Percentiles rank a stretch among this genome's conserved stretches.
These are phyloP conservation scores for Ogataea trehalophila DNA, from an alignment of 805 yeast species.

Conservation along the genomic window DNA sequence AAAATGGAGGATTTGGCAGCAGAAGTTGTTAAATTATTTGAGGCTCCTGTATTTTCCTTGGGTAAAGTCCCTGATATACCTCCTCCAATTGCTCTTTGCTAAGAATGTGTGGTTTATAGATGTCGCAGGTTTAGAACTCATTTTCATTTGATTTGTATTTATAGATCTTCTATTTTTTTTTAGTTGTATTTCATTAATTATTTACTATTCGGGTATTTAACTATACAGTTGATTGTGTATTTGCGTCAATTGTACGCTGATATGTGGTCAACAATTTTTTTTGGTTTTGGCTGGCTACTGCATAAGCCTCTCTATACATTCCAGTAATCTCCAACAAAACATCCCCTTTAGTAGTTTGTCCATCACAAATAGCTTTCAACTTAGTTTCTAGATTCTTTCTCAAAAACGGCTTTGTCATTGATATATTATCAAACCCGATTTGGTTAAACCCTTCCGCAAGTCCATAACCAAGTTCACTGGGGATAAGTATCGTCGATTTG, in stretches of 20 bases:
- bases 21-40: conserved; percentile 42
- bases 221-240: not conserved
- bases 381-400: conserved; percentile 70
- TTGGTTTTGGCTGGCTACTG: conserved; percentile 39
- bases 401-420: conserved; percentile 84
- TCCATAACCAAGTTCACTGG: conserved; percentile 81
- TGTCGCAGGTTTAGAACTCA: too few relatives aligned
- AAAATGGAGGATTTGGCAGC: conserved; percentile 38
- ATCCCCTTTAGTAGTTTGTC: conserved; percentile 44
- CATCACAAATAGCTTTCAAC: conserved; percentile 64
- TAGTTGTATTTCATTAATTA: not conserved
- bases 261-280: conserved; percentile 34
- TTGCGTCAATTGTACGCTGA: conserved; percentile 11
- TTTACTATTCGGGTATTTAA: not conserved
- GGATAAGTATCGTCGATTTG: conserved; percentile 49
- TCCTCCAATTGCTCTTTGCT: conserved; percentile 54
- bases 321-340: conserved; percentile 53
- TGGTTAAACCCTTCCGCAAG: conserved; percentile 83
- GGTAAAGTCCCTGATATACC: conserved; percentile 70
- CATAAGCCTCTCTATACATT: conserved; percentile 60
- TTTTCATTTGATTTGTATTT: not conserved
- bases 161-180: not conserved
- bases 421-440: conserved; percentile 63
- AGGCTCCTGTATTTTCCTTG: conserved; percentile 41
- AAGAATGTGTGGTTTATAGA: not conserved